Percentiles rank a stretch among this genome's conserved stretches.
These are phyloP conservation scores for Wickerhamomyces silvicola DNA, from an alignment of 805 yeast genomes.

Conservation along the genomic window DNA sequence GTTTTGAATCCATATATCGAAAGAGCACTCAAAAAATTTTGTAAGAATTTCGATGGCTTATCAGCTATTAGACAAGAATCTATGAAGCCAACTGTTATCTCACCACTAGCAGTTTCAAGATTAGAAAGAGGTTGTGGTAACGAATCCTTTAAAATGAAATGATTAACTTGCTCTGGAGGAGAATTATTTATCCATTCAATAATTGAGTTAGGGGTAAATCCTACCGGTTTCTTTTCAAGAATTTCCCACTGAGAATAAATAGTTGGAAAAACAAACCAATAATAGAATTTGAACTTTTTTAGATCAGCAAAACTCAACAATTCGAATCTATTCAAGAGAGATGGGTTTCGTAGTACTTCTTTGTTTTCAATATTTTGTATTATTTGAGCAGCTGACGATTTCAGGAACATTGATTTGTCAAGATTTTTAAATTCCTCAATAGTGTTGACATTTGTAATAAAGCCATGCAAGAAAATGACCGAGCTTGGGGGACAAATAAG, in stretches of 20 bases:
- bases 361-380: constrained; percentile 26
- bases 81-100: constrained; percentile 27
- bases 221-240: constrained; percentile 2
- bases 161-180: constrained; percentile 20
- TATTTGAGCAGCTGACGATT: constrained; percentile 29
- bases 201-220: constrained; percentile 8
- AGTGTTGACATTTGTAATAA: constrained; percentile 63
- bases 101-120: constrained; percentile 14
- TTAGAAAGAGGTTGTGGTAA: constrained; percentile 9
- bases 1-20: constrained; percentile 26
- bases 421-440: constrained; percentile 73
- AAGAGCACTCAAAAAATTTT: constrained; percentile 50
- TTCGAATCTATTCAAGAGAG: constrained; percentile 35
- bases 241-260: constrained; percentile 46
- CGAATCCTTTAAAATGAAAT: constrained; percentile 20
- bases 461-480: constrained; percentile 30
- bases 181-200: constrained; percentile 9
- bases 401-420: constrained; percentile 58
- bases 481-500: constrained; percentile 13
- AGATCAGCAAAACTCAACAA: constrained; percentile 77
- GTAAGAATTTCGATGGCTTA: constrained; percentile 46
- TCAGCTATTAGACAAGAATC: constrained; percentile 30
- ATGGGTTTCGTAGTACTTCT: constrained; percentile 32
- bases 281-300: constrained; percentile 79
- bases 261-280: constrained; percentile 85